Conservation (phyloP, 257 asterid genomes). For the Galeopsis tetrahit region DNA sequence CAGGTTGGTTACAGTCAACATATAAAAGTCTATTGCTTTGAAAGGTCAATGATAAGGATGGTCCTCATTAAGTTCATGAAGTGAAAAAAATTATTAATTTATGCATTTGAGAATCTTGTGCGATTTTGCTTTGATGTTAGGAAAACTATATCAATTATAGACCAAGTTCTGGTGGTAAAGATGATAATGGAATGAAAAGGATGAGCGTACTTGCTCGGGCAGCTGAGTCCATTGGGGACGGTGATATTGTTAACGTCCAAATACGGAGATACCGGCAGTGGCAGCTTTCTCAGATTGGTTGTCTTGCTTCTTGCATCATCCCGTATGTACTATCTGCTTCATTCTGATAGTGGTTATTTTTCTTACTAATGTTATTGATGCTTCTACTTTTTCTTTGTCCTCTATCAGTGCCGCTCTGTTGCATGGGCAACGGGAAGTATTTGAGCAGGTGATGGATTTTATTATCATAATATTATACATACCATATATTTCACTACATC, state of each 20-base stretch:
- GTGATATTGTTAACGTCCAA: constrained; percentile 93
- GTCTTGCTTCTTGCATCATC: constrained; percentile 77
- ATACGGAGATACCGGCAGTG: constrained; percentile 92
- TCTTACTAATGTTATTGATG: constrained; percentile 25
- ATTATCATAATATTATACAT: constrained; percentile 4
- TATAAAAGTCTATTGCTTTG: constrained; percentile 11
- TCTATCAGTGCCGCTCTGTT: constrained; percentile 77
- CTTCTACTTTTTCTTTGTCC: constrained; percentile 28
- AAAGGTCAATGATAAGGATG: constrained; percentile 13
- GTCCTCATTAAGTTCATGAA: constrained; percentile 27
- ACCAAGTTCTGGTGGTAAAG: constrained; percentile 77
- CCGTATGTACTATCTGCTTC: constrained; percentile 63
- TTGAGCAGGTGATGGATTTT: constrained; percentile 74
- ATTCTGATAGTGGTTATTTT: constrained; percentile 15
- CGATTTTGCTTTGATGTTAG: constrained; percentile 52
- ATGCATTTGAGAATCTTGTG: constrained; percentile 26
- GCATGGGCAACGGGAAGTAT: constrained; percentile 85
- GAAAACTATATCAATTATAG: constrained; percentile 91
- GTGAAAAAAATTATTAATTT: constrained; percentile 8
- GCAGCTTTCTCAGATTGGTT: constrained; percentile 92
- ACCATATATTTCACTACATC: neutral
- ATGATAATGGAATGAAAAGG: constrained; percentile 82
- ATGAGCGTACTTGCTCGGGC: constrained; percentile 75
- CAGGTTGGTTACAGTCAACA: constrained; percentile 59
- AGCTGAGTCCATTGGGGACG: constrained; percentile 97